Base-by-base conservation (phyloP, 441 rosid genomes). In the Euphorbia celastroides region DNA sequence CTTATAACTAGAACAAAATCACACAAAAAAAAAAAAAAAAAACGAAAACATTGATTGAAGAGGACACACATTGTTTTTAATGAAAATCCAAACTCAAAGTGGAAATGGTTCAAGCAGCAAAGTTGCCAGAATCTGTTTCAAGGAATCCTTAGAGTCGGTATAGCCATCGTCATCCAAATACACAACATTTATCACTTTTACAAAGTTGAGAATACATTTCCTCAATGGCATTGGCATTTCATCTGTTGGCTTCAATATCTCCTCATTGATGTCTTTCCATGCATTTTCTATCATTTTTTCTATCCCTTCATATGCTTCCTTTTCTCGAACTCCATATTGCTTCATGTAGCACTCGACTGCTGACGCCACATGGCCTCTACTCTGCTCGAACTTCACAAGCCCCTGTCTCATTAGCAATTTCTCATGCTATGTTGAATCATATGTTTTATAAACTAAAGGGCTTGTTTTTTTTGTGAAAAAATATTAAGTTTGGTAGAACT, bases 241-340 rank as follows among this genome's bases (percentile, higher is more conserved):
- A 7, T 7, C 28, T 19, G 1, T 9, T 23, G 57, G 27, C 12
- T 52, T 52, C 12, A 52, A 4, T 0, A 23, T 52, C 57, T 52
- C 57, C 57, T 52, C 57, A 52, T 52, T 52, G 14, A 52, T 52
- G 28, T 52, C 57, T 9, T 52, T 52, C 57, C 57, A 52, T 22
- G 57, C 28, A 52, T 22, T 52, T 52, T 52, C 57, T 10, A 52
- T 11, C 10, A 52, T 2, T 52, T 52, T 52, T 9, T 52, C 20
- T 19, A 52, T 20, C 28, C 28, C 57, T 19, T 52, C 27, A 52
- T 52, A 52, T 52, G 57, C 57, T 14, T 22, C 16, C 14, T 52
- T 12, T 28, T 52, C 57, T 16, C 26, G 7, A 4, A 23, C 57
- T 20, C 28, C 28, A 23, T 52, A 7, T 23, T 52, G 28, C 28